A percentile compares a stretch with the other conserved stretches of the same genome.
Conservation (phyloP, 768 basidiomycete species). For the Psilocybe cyanescens region DNA sequence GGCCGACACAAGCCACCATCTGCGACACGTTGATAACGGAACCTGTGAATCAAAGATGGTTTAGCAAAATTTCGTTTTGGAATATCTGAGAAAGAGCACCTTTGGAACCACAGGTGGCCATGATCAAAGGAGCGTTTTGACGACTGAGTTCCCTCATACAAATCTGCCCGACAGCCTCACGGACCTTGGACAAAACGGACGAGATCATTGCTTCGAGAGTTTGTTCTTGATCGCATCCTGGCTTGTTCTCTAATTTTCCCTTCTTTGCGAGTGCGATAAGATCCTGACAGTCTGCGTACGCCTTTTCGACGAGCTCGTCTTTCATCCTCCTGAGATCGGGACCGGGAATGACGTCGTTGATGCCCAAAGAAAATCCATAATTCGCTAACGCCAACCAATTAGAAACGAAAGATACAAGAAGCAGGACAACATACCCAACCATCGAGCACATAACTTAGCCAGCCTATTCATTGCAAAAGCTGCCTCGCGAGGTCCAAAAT, state of each 20-base stretch:
- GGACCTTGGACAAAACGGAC: constrained; percentile 89
- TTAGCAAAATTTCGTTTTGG: not conserved
- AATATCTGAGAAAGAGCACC: constrained; percentile 48
- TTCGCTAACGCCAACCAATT: constrained; percentile 61
- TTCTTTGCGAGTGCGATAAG: constrained; percentile 90
- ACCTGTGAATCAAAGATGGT: constrained; percentile 42
- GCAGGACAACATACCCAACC: constrained; percentile 63
- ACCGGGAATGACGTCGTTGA: constrained; percentile 98
- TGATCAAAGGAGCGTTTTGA: constrained; percentile 96
- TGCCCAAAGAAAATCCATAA: constrained; percentile 96
- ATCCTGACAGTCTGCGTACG: constrained; percentile 86
- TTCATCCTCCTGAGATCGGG: constrained; percentile 80
- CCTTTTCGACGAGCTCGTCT: constrained; percentile 82
- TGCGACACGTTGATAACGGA: constrained; percentile 99
- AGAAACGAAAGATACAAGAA: not conserved
- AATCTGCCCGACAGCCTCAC: constrained; percentile 94
- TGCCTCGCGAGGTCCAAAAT: constrained; percentile 95
- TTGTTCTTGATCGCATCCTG: constrained; percentile 97
- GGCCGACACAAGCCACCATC: constrained; percentile 99
- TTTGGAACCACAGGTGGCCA: constrained; percentile 99
- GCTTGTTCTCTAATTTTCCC: constrained; percentile 92
- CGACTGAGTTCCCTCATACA: constrained; percentile 98
- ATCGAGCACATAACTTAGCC: constrained; percentile 94
- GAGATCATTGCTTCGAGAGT: constrained; percentile 98
- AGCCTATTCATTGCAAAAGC: constrained; percentile 94